Percentiles rank a stretch among this genome's conserved stretches.
Conservation (phyloP, 78 protist species). For the Cavenderia fasciculata region DNA sequence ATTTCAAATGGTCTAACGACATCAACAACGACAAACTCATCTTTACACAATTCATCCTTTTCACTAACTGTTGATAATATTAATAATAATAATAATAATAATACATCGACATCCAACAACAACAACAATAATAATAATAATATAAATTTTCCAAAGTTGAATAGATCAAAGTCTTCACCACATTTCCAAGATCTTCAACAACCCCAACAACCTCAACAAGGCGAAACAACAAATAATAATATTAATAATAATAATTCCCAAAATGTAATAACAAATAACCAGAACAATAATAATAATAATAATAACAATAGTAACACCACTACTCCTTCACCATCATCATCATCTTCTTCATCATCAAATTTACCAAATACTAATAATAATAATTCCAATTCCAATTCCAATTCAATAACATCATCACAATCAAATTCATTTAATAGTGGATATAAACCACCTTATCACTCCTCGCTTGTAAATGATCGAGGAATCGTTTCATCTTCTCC, state of each 20-base stretch:
- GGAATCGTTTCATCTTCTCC: constrained; percentile 18
- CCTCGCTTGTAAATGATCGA: background rate
- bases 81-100: no score
- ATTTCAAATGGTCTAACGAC: background rate
- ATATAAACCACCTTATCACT: background rate
- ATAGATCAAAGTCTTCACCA: constrained; percentile 72
- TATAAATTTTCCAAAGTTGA: constrained; percentile 20
- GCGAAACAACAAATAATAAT: background rate
- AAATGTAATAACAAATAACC: background rate
- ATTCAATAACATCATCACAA: background rate
- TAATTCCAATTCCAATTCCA: background rate
- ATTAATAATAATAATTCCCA: background rate
- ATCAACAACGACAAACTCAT: background rate
- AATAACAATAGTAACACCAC: background rate
- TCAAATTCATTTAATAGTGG: background rate
- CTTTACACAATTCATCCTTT: background rate
- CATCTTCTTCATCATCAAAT: background rate
- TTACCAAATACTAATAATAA: background rate
- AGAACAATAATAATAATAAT: background rate
- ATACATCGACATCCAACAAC: no score
- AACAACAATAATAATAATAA: background rate
- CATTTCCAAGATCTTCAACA: constrained; percentile 25
- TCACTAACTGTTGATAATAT: constrained; percentile 5
- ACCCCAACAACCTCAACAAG: constrained; percentile 1
- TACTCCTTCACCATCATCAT: background rate